phyloP scores from a whole-genome alignment of 768 basidiomycete species.

The Kwoniella sp. region DNA sequence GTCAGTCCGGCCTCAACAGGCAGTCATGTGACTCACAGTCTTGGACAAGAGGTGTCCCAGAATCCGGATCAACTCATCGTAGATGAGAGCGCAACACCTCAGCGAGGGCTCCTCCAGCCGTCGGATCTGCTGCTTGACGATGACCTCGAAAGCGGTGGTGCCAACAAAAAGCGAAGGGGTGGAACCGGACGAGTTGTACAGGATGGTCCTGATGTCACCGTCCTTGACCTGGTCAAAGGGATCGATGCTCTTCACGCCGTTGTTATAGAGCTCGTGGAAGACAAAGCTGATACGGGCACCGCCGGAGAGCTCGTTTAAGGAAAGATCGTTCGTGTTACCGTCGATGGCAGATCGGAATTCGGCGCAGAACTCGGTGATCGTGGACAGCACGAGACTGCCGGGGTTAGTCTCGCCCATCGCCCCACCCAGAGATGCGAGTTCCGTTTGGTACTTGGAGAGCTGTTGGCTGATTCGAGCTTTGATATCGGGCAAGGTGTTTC shows the following conservation, averaged over 20 bases:
- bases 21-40: constrained; percentile 61
- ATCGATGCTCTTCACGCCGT: constrained; percentile 90
- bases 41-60: constrained; percentile 83
- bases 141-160: constrained; percentile 94
- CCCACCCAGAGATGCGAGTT: constrained; percentile 80
- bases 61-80: constrained; percentile 95
- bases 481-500: constrained; percentile 95
- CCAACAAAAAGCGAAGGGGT: constrained; percentile 95
- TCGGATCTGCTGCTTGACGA: constrained; percentile 98
- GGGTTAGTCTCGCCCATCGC: constrained; percentile 77
- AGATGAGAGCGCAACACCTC: constrained; percentile 92
- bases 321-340: constrained; percentile 92
- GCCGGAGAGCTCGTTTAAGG: constrained; percentile 93
- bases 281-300: constrained; percentile 98
- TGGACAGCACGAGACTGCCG: constrained; percentile 87
- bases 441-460: constrained; percentile 78
- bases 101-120: constrained; percentile 87
- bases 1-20: constrained; percentile 22
- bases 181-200: constrained; percentile 99
- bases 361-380: constrained; percentile 95
- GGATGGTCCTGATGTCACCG: constrained; percentile 88
- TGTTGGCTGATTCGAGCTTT: constrained; percentile 91
- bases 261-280: constrained; percentile 97
- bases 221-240: constrained; percentile 99
- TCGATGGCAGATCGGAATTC: constrained; percentile 97